A percentile compares a stretch with the other conserved stretches of the same genome.
These are phyloP conservation scores for Carallia pectinifolia DNA, from an alignment of 345 rosid genomes.

Conservation along the genomic window DNA sequence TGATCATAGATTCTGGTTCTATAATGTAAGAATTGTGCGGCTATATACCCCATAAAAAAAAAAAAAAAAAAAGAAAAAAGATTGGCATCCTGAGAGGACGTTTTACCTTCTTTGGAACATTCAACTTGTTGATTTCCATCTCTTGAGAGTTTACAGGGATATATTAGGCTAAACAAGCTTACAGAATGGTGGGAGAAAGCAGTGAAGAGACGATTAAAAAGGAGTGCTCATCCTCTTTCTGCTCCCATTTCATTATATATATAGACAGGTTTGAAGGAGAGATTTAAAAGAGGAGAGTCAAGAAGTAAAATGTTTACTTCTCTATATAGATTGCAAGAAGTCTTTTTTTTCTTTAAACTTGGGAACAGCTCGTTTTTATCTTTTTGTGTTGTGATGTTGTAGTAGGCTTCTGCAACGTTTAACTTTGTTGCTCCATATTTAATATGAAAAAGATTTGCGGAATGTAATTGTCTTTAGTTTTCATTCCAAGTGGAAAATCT, in stretches of 20 bases:
- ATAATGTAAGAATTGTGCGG: slow-evolving; percentile 56
- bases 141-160: slow-evolving; percentile 34
- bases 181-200: slow-evolving; percentile 55
- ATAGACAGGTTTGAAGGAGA: slow-evolving; percentile 34
- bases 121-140: slow-evolving; percentile 33
- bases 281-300: slow-evolving; percentile 27
- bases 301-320: slow-evolving; percentile 36
- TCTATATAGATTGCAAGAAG: slow-evolving; percentile 34
- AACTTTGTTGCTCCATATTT: slow-evolving; percentile 17
- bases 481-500: no score
- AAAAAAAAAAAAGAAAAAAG: no score
- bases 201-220: slow-evolving; percentile 61
- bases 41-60: slow-evolving; percentile 26
- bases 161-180: slow-evolving; percentile 36
- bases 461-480: background rate
- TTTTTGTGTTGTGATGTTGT: slow-evolving; percentile 35
- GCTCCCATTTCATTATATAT: slow-evolving; percentile 44
- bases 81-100: slow-evolving; percentile 32
- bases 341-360: slow-evolving; percentile 38
- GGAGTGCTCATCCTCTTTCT: slow-evolving; percentile 98
- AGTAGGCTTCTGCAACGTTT: slow-evolving; percentile 44
- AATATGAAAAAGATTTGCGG: slow-evolving; percentile 30
- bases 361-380: slow-evolving; percentile 19
- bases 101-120: slow-evolving; percentile 21
- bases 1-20: slow-evolving; percentile 32